Percentiles rank a stretch among this genome's conserved stretches.
Evolutionary conservation across 495 filamentous ascomycete species (phyloP).

Genomic region (Penicillium cinerascens): DNA sequence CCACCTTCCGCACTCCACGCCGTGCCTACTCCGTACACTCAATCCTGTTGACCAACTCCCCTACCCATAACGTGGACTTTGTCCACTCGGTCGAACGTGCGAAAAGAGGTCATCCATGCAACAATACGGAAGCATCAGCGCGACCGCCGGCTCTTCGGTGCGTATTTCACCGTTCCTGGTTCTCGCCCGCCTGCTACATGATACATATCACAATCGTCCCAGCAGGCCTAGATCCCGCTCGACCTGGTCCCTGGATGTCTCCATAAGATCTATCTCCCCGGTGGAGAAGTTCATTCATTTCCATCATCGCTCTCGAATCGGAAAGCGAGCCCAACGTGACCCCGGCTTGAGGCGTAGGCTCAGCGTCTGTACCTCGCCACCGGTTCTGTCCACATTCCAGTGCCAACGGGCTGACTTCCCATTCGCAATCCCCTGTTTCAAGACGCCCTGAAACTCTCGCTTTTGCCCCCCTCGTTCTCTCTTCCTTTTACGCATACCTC

Average conservation of each 20-base stretch:
- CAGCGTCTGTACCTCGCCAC: background rate
- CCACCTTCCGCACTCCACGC: no score
- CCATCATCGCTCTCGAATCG: background rate
- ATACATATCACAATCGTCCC: conserved; percentile 29
- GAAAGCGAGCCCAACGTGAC: background rate
- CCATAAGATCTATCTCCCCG: conserved; percentile 21
- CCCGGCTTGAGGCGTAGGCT: background rate
- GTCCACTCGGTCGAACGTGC: background rate
- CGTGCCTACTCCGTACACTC: no score
- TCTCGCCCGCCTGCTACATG: conserved; percentile 7
- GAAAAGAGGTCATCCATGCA: background rate
- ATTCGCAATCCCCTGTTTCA: conserved; percentile 11
- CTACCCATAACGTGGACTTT: no score
- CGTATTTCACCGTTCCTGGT: conserved; percentile 12
- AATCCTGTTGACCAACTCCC: background rate
- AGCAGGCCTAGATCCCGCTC: background rate
- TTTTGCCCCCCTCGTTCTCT: background rate
- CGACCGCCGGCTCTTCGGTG: background rate
- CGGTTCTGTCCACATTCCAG: conserved; percentile 15
- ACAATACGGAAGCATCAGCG: background rate
- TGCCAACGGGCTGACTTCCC: conserved; percentile 8
- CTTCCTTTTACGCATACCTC: background rate
- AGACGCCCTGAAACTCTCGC: background rate
- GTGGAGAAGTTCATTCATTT: conserved; percentile 9
- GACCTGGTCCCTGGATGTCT: conserved; percentile 15